Evolutionary conservation across 371 early-diverging fungal genomes (phyloP), one percentile per base, ranked within the genome.

Genomic region (Rhizopus stolonifer): DNA sequence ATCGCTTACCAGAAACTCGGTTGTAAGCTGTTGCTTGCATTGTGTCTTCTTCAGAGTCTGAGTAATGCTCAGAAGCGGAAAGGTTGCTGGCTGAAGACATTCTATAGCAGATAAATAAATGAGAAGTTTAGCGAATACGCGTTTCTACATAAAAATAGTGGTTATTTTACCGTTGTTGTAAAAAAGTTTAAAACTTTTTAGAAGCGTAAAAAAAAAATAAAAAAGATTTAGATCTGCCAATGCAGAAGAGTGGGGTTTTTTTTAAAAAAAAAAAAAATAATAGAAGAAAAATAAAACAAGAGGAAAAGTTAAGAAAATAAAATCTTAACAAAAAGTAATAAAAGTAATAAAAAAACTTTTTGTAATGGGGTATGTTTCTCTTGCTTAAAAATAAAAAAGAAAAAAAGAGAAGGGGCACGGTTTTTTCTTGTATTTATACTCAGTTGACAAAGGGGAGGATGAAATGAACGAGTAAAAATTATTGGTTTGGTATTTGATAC

Each of bases 311-410:
- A 29, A 29, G 31, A 29, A 29, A 7, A 29, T 58, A 88, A 84
- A 4, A 83, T 81, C 29, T 79, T 71, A 1, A 88, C 83, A 84
- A 88, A 91, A 46, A 86, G 65, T 24, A 89, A 70, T 65, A 91
- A 93, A 0, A 87, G 81, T 13, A 88, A 65, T 7, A 29, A 29
- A 10, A 29, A 29, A 29, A 29, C 31, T 29, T 7, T 10, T 29
- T 4, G 31, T 29, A 29, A 29, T 29, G 36, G 36, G 36, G 36
- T 36, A 36, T 36, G 36, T 5, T 15, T 36, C 36, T 36, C n/a
- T 36, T 36, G 36, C n/a, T 8, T 36, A 36, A 36, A 36, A 36
- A 14, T 11, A n/a, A 36, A 36, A n/a, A 36, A 36, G n/a, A n/a
- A 36, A 34, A 36, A 36, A 36, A 36, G 36, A 36, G 36, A 36